Conservation (phyloP, 2,329 filamentous ascomycete species). For the Aureobasidium namibiae region DNA sequence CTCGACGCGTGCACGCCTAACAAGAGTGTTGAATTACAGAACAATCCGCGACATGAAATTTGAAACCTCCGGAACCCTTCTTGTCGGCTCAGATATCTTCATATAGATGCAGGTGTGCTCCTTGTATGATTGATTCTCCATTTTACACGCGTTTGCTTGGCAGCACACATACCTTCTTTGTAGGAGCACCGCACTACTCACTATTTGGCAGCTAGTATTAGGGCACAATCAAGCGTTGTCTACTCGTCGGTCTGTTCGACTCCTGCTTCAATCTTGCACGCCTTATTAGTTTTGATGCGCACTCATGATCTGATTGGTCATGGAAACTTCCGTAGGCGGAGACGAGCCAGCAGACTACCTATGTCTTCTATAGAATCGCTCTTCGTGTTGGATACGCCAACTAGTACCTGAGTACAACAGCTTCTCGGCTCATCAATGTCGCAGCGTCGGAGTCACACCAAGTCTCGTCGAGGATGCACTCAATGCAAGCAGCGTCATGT, state of each 20-base stretch:
- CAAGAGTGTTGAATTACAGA: too few relatives aligned
- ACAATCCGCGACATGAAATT: too few relatives aligned
- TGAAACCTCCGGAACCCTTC: too few relatives aligned
- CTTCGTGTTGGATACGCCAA: not conserved
- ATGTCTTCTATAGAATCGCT: not conserved
- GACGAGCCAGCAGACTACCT: not conserved
- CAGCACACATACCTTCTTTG: not conserved
- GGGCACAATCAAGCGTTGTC: not conserved
- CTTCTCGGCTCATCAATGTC: not conserved
- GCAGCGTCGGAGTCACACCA: constrained; percentile 8
- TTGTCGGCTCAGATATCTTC: too few relatives aligned
- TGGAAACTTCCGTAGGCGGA: not conserved
- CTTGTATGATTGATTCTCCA: not conserved
- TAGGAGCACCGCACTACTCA: not conserved
- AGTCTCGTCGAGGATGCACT: constrained; percentile 14
- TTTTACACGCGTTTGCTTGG: not conserved
- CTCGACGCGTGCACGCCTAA: too few relatives aligned
- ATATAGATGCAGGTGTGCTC: too few relatives aligned
- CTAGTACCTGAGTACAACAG: not conserved
- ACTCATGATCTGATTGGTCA: not conserved
- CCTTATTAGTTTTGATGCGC: not conserved
- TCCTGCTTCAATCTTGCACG: not conserved
- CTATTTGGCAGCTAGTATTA: not conserved
- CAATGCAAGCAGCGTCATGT: constrained; percentile 16
- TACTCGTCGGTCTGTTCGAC: not conserved